Conservation (phyloP, 371 early-diverging fungal genomes). For the Rhizopus microsporus region DNA sequence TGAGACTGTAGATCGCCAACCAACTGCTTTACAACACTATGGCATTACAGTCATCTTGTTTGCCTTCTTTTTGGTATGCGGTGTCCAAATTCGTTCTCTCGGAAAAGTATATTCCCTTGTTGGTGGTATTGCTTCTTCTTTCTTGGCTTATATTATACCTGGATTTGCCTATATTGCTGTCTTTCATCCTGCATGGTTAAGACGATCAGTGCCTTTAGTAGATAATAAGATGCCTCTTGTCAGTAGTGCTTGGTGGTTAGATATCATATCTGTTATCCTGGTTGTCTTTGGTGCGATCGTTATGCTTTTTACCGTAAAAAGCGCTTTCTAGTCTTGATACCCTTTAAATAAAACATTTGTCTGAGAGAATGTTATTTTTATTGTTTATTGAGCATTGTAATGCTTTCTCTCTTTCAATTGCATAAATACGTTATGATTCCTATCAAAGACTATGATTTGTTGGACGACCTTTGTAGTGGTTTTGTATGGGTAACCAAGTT, state of each 20-base stretch:
- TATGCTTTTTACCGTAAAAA: conserved; percentile 23
- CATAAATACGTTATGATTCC: too few relatives aligned
- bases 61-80: conserved; percentile 41
- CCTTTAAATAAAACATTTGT: too few relatives aligned
- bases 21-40: conserved; percentile 49
- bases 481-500: not conserved
- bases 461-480: too few relatives aligned
- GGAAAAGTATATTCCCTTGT: conserved; percentile 59
- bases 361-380: too few relatives aligned
- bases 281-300: conserved; percentile 26
- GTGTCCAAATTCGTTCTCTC: conserved; percentile 47
- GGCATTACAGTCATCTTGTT: conserved; percentile 48
- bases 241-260: conserved; percentile 23
- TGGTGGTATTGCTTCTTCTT: conserved; percentile 59
- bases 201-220: conserved; percentile 3
- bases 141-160: conserved; percentile 60
- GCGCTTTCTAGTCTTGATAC: conserved; percentile 8
- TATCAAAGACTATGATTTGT: too few relatives aligned
- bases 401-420: too few relatives aligned
- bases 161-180: conserved; percentile 47
- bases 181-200: conserved; percentile 28
- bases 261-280: conserved; percentile 23
- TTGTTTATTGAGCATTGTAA: too few relatives aligned
- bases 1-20: conserved; percentile 42
- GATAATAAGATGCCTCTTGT: not conserved